Percentiles rank a stretch among this genome's conserved stretches.
phyloP scores from a whole-genome alignment of 2,329 filamentous ascomycete species.

The Xylaria digitata region DNA sequence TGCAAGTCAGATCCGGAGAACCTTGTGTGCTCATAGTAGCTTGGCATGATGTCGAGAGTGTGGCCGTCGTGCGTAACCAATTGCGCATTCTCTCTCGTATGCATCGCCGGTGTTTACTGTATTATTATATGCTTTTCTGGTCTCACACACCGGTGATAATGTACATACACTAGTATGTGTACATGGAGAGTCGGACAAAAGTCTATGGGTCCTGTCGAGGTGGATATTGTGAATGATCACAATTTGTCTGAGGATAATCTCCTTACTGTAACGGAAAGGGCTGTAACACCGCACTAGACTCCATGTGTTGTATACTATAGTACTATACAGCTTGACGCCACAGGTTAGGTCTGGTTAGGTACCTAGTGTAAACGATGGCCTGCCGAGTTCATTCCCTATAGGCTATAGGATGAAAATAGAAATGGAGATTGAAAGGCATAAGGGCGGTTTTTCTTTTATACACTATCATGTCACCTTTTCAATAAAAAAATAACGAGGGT shows the following conservation, averaged over 20 bases:
- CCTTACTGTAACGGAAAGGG: slow-evolving; percentile 29
- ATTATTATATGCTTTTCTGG: too few relatives aligned
- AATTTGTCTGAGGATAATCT: slow-evolving; percentile 23
- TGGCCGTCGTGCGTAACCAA: slow-evolving; percentile 18
- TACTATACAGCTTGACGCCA: too few relatives aligned
- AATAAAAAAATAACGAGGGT: not conserved
- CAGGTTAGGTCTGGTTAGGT: not conserved
- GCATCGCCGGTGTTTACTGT: not conserved
- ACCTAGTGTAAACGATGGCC: too few relatives aligned
- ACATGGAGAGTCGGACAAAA: not conserved
- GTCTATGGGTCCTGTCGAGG: slow-evolving; percentile 12
- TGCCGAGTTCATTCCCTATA: slow-evolving; percentile 7
- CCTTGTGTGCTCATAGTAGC: slow-evolving; percentile 19
- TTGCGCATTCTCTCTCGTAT: slow-evolving; percentile 20
- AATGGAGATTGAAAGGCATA: not conserved
- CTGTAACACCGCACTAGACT: not conserved
- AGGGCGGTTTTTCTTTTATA: not conserved
- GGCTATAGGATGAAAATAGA: not conserved
- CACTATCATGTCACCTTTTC: slow-evolving; percentile 4
- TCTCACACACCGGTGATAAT: not conserved
- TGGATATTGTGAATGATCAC: slow-evolving; percentile 32
- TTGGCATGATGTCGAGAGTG: slow-evolving; percentile 11
- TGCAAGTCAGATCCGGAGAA: slow-evolving; percentile 33
- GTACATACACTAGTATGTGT: too few relatives aligned
- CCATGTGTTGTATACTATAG: too few relatives aligned